These are phyloP conservation scores for Gentiana straminea DNA, from an alignment of 257 asterid genomes.

Conservation along the genomic window DNA sequence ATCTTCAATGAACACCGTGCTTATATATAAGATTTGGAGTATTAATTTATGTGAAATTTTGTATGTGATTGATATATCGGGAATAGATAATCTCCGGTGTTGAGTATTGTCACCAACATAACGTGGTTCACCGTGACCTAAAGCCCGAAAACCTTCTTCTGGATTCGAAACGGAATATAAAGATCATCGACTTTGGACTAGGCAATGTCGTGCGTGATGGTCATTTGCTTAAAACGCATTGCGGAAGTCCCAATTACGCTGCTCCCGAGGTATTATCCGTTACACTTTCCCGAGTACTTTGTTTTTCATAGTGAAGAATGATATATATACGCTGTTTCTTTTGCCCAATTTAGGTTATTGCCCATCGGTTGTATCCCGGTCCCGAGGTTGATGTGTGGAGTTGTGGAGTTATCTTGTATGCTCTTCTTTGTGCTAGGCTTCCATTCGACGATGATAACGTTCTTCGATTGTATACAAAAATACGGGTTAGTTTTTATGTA, in stretches of 20 bases:
- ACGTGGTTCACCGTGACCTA: constrained; percentile 65
- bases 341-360: constrained; percentile 24
- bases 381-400: constrained; percentile 82
- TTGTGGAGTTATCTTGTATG: constrained; percentile 62
- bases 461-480: constrained; percentile 33
- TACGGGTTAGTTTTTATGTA: constrained; percentile 25
- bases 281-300: neutral
- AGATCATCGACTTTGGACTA: constrained; percentile 57
- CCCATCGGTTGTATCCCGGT: constrained; percentile 51
- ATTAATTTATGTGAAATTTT: too few relatives aligned
- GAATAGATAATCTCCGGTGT: constrained; percentile 53
- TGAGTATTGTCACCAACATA: constrained; percentile 43
- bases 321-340: neutral
- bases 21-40: too few relatives aligned
- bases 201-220: constrained; percentile 53
- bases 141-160: constrained; percentile 60
- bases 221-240: constrained; percentile 50
- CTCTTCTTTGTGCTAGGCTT: constrained; percentile 58
- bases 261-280: constrained; percentile 56
- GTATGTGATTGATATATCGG: too few relatives aligned
- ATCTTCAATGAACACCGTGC: too few relatives aligned
- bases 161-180: constrained; percentile 42
- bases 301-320: neutral
- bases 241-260: constrained; percentile 69
- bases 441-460: constrained; percentile 58